Evolutionary conservation across 1,284 basidiomycete genomes (phyloP).

Genomic region (Trametes hirsuta): DNA sequence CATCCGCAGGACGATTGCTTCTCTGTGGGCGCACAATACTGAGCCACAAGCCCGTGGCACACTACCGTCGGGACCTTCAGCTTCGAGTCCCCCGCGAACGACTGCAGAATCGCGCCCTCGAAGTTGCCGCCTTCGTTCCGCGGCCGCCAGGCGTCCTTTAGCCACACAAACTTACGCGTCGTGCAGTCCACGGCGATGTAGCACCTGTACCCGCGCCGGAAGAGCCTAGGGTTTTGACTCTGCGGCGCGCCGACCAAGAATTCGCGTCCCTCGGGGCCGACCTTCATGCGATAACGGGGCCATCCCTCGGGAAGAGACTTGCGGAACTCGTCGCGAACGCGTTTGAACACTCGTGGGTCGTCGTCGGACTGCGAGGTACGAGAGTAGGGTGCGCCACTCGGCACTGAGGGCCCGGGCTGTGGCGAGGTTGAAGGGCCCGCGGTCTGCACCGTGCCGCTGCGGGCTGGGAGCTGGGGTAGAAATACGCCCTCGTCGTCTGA

Average conservation of each 20-base stretch:
- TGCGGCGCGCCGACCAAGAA: slow-evolving; percentile 3
- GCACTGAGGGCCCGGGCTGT: background rate
- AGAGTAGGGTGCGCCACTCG: background rate
- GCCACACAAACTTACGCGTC: slow-evolving; percentile 4
- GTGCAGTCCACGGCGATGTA: slow-evolving; percentile 7
- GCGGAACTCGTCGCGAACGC: background rate
- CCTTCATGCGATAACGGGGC: background rate
- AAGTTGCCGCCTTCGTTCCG: background rate
- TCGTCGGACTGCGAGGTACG: background rate
- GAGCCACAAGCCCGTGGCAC: slow-evolving; percentile 4
- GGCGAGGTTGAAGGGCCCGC: background rate
- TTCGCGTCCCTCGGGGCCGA: background rate
- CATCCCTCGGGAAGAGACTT: background rate
- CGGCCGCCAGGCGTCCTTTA: slow-evolving; percentile 14
- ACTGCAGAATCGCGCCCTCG: background rate
- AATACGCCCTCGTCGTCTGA: background rate
- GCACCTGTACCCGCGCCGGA: background rate
- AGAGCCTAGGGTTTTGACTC: background rate
- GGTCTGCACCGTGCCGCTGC: background rate
- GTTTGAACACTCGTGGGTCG: background rate
- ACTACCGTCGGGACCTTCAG: slow-evolving; percentile 10
- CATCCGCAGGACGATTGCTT: background rate
- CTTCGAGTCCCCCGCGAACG: slow-evolving; percentile 1
- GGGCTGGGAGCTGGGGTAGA: background rate
- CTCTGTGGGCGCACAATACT: background rate